Base-by-base conservation (phyloP, 1,139 yeast species). In the Lodderomyces orthopsilosis region DNA sequence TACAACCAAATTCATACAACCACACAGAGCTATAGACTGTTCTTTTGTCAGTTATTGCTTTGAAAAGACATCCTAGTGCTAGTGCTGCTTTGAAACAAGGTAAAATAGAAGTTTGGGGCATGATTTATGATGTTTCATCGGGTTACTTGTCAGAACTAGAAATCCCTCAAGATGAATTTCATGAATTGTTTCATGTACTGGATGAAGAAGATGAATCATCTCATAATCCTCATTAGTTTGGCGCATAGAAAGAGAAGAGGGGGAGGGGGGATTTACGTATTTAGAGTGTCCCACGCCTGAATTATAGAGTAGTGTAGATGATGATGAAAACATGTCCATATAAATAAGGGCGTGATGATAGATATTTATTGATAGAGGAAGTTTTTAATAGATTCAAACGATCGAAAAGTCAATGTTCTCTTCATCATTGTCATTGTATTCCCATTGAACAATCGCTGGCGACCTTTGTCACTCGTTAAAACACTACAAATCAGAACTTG, bases 51-150 rank as follows among this genome's bases (percentile, higher is more conserved):
- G 81, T 79, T 4, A 66, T 71, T 41, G 79, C 77, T 2, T 66
- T 86, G 48, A 77, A 78, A 51, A 75, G 89, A 54, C 88, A 85
- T 56, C 87, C 88, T 27, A 79, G 85, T 44, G 95, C 94, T 27
- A 75, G 80, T 48, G 74, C 75, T 47, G 96, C 96, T 8, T 67
- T 85, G 51, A 75, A 75, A 48, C 74, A 71, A 47, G 81, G 86
- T n/a, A 81, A 83, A n/a, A 74, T 93, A 40, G 87, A 88, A 63
- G 86, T 93, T 35, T 84, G 90, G 77, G 98, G 97, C 1, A 66
- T 91, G 64, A 79, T 93, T 51, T 93, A 91, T 66, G 90, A 91
- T 59, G 96, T 90, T 37, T 81, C 78, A 33, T 75, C 87, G 8
- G 98, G 98, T 18, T 72, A 75, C 42, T 71, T 91, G 44, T 63